phyloP scores from a whole-genome alignment of 139 green algal genomes.

The Astrephomene gubernaculifera region DNA sequence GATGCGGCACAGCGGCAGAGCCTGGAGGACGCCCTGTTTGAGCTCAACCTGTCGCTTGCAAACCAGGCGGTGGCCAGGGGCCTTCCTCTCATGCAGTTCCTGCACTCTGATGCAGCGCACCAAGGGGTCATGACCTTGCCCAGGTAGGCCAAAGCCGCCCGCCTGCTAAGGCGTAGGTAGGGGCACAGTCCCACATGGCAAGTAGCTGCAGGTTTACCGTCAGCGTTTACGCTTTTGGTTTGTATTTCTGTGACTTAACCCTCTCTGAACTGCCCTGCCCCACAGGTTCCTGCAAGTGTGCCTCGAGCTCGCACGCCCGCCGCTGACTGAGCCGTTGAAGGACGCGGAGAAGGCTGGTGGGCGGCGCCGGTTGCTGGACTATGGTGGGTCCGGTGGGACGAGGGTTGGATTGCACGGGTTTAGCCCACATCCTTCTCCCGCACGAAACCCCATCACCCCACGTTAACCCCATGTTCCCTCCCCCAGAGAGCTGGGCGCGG shows the following conservation, averaged over 20 bases:
- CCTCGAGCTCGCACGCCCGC: conserved; percentile 26
- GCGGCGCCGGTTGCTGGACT: conserved; percentile 21
- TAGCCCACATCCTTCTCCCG: no score
- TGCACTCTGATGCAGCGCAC: conserved; percentile 28
- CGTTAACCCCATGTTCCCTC: neutral
- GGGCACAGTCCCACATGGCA: no score
- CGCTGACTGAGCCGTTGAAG: conserved; percentile 14
- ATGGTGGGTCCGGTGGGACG: conserved; percentile 1
- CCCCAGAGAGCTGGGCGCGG: conserved; percentile 28
- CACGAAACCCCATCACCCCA: neutral
- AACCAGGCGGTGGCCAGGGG: conserved; percentile 18
- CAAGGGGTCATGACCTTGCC: neutral
- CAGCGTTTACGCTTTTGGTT: no score
- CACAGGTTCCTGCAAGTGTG: conserved; percentile 41
- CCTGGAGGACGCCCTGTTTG: conserved; percentile 40
- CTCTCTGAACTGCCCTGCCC: neutral
- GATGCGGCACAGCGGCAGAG: conserved; percentile 16
- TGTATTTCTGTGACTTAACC: no score
- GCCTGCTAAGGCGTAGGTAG: no score
- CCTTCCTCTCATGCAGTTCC: conserved; percentile 25
- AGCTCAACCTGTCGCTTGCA: conserved; percentile 31
- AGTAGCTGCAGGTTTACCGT: no score
- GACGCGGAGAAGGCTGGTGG: conserved; percentile 18
- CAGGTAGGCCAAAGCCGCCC: no score
- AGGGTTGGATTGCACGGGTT: neutral